Percentiles rank a stretch among this genome's conserved stretches.
Conservation (phyloP, 202 grass and related monocot genomes). For the Digitaria exilis region DNA sequence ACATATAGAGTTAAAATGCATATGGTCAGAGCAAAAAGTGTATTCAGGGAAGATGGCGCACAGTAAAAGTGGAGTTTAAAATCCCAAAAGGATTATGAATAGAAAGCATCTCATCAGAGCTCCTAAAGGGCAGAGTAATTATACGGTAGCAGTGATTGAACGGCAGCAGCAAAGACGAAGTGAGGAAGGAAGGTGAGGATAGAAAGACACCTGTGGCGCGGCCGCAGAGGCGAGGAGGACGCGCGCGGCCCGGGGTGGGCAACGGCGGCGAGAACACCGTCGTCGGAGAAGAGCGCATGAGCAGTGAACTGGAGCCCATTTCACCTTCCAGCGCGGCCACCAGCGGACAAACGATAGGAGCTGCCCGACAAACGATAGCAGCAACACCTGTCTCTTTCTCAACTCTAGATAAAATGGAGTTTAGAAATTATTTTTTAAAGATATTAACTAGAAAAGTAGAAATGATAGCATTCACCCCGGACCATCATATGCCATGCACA, state of each 20-base stretch:
- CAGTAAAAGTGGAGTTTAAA: not conserved
- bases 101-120: not conserved
- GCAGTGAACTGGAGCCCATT: slow-evolving; percentile 9
- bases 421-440: too few relatives aligned
- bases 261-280: not conserved
- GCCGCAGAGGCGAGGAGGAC: not conserved
- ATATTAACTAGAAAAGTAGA: too few relatives aligned
- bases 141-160: not conserved
- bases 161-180: not conserved
- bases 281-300: slow-evolving; percentile 25
- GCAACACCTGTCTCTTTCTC: not conserved
- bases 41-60: not conserved
- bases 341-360: not conserved
- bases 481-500: not conserved
- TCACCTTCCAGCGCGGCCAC: not conserved
- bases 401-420: slow-evolving; percentile 2
- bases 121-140: not conserved
- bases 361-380: not conserved
- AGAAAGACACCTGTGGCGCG: not conserved
- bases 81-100: not conserved
- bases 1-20: not conserved
- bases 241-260: not conserved
- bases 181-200: not conserved
- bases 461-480: not conserved
- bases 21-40: not conserved